phyloP scores from a whole-genome alignment of 2,329 filamentous ascomycete genomes.

The Tolypocladium inflatum region DNA sequence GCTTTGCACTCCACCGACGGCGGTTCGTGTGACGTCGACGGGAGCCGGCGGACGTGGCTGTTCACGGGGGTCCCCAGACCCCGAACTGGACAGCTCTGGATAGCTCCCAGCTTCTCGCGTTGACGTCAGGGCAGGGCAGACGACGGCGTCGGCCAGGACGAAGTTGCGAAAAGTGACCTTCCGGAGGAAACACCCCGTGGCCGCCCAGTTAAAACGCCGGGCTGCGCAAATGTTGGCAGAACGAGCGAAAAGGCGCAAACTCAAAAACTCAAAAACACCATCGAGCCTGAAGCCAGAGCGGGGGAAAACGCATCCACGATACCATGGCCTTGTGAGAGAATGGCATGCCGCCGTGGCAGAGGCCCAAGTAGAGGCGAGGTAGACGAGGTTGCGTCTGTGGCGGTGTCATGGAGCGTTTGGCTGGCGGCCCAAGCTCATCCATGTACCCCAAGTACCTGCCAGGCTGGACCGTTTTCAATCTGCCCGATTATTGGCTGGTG shows the following conservation, averaged over 20 bases:
- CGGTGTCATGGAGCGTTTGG: not conserved
- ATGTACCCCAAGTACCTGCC: constrained; percentile 5
- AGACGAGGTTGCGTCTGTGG: not conserved
- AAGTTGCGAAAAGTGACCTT: not conserved
- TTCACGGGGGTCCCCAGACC: not conserved
- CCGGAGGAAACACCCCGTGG: not conserved
- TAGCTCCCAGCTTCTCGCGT: not conserved
- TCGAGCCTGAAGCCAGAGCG: constrained; percentile 1
- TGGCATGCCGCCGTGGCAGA: constrained; percentile 10
- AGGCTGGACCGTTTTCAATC: constrained; percentile 15
- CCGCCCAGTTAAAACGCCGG: not conserved
- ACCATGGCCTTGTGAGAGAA: constrained; percentile 15
- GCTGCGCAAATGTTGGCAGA: not conserved
- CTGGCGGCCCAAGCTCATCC: not conserved
- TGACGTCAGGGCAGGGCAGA: not conserved
- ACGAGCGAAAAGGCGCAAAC: not conserved
- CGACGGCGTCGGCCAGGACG: not conserved
- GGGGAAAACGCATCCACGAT: constrained; percentile 9
- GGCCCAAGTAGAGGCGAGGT: not conserved
- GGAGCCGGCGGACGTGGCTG: not conserved
- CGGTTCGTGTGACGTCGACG: not conserved
- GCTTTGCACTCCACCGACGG: not conserved
- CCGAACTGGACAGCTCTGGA: not conserved
- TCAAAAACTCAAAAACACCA: not conserved
- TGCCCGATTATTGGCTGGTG: constrained; percentile 25